Conservation (phyloP, 2,329 filamentous ascomycete species). For the Chaetomium olivaceum region DNA sequence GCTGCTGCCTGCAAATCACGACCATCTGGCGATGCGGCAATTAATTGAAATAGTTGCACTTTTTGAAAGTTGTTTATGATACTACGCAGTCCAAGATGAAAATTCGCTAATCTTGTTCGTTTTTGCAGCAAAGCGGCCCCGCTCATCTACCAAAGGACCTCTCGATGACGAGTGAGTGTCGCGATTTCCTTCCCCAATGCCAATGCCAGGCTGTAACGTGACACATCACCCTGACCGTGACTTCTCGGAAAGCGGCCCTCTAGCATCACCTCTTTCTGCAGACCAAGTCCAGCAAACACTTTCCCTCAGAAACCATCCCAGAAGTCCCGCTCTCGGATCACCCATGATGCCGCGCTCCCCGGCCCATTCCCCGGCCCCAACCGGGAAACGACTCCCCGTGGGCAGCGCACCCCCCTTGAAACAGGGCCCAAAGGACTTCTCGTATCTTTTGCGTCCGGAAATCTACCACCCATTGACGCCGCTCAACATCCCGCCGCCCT, state of each 20-base stretch:
- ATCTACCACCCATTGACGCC: constrained; percentile 80
- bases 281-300: constrained; percentile 26
- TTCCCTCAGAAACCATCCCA: constrained; percentile 15
- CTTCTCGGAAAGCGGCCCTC: constrained; percentile 29
- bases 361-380: constrained; percentile 27
- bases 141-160: constrained; percentile 75
- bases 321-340: constrained; percentile 24
- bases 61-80: too few species aligned
- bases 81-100: neutral
- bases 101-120: neutral
- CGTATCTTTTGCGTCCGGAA: constrained; percentile 74
- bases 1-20: neutral
- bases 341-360: constrained; percentile 29
- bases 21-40: neutral
- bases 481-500: constrained; percentile 61
- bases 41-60: neutral
- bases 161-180: constrained; percentile 72
- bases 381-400: constrained; percentile 15
- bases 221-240: constrained; percentile 14
- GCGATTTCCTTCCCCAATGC: neutral
- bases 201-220: neutral
- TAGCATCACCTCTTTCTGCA: constrained; percentile 28
- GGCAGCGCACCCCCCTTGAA: constrained; percentile 26
- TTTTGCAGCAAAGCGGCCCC: constrained; percentile 56
- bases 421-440: constrained; percentile 67